These are phyloP conservation scores for Scheffersomyces quercinus DNA, from an alignment of 1,139 yeast genomes.

Conservation along the genomic window DNA sequence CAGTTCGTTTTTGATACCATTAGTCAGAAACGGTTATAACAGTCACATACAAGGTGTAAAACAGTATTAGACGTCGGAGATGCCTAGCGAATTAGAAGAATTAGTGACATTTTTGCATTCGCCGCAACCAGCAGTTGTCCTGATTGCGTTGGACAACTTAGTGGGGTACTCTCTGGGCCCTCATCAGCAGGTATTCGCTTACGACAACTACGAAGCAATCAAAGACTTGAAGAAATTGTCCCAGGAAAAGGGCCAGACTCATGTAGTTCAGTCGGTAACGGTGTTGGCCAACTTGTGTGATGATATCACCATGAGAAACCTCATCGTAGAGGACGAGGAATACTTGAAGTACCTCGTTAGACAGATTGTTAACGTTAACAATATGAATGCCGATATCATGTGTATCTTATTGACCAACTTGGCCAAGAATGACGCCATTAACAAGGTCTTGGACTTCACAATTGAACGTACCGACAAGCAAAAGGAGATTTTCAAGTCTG, in stretches of 20 bases:
- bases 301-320: conserved; percentile 59
- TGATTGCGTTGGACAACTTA: conserved; percentile 80
- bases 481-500: conserved; percentile 51
- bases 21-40: background rate
- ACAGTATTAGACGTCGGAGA: conserved; percentile 15
- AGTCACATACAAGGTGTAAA: background rate
- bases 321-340: conserved; percentile 63
- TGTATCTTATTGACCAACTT: conserved; percentile 82
- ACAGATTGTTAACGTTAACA: conserved; percentile 55
- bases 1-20: too few relatives aligned
- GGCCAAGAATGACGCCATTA: conserved; percentile 73
- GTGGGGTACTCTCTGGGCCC: conserved; percentile 80
- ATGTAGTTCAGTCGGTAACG: conserved; percentile 70
- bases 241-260: conserved; percentile 51
- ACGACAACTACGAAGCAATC: conserved; percentile 71
- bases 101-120: conserved; percentile 82
- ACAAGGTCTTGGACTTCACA: conserved; percentile 52
- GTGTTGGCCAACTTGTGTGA: conserved; percentile 83
- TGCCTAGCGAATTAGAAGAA: conserved; percentile 67
- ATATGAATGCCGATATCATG: conserved; percentile 76
- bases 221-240: conserved; percentile 67
- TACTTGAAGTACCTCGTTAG: conserved; percentile 58
- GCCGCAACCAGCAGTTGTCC: conserved; percentile 78
- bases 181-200: conserved; percentile 64
- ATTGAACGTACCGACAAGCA: conserved; percentile 32